Evolutionary conservation across 2,329 filamentous ascomycete genomes (phyloP), one percentile per base, ranked within the genome.

Genomic region (Epichloe uncinata): DNA sequence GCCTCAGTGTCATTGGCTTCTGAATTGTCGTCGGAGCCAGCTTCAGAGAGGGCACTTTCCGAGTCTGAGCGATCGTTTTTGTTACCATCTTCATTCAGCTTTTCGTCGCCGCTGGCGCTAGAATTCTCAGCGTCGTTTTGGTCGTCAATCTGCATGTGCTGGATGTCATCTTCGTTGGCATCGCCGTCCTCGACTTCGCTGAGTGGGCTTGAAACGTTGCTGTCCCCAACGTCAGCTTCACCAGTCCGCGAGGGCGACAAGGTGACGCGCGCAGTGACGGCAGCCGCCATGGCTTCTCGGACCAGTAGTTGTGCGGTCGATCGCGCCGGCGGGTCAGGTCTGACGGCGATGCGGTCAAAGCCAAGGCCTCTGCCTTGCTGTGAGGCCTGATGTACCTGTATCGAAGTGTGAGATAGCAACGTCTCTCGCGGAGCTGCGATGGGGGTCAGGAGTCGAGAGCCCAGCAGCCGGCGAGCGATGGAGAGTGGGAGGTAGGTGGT

Each of bases 101-200:
- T 56, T 13, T 56, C 58, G 38, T 56, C 57, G 42, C 56, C 59
- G 22, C 58, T 63, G 15, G 56, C 52, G 49, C 59, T 64, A 6
- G 59, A 57, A 33, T 57, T 58, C 7, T 64, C 60, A 48, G 59
- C 61, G 45, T 65, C 54, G 47, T 53, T 54, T 13, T 62, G 68
- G 52, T 61, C 64, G 54, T 70, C 67, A 44, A 73, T 65, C 53
- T 70, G 69, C 65, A 78, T 74, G 53, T 77, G 77, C 48, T 84
- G 83, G 54, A 77, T 73, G 46, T 79, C 79, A 46, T 85, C 84
- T 55, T 85, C 81, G 47, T 87, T 84, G 42, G 73, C 77, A 54
- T 87, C 82, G 60, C 80, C 80, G 60, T 95, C 87, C 61, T 90
- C 89, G 50, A 95, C 86, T 60, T 96, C 91, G 70, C 88, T 96